Conservation (phyloP, 768 basidiomycete genomes). For the Sporobolomyces pararoseus region DNA sequence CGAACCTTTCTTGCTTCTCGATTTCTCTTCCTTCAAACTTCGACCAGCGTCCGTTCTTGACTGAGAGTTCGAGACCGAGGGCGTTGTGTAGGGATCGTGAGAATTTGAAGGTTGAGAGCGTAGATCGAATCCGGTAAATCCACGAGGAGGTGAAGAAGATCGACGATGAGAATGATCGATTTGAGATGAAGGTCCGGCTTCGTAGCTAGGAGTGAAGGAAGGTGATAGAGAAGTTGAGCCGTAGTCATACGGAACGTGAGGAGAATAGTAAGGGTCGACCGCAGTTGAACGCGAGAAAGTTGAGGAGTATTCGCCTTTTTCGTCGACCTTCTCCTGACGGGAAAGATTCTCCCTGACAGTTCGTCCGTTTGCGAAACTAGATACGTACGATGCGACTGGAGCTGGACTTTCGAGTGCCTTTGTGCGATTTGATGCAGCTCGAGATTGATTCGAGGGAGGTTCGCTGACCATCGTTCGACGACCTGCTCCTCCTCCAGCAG, state of each 20-base stretch:
- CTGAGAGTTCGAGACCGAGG: neutral
- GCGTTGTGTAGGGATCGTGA: neutral
- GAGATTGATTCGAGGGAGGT: neutral
- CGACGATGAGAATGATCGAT: no score
- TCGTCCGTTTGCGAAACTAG: no score
- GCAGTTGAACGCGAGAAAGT: constrained; percentile 5
- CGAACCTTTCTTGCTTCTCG: neutral
- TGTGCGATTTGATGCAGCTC: neutral
- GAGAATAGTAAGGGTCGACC: neutral
- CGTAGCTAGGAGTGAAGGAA: no score
- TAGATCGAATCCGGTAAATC: constrained; percentile 12
- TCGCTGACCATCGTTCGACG: constrained; percentile 19
- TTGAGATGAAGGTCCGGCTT: no score
- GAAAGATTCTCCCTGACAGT: no score
- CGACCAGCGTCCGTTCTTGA: neutral
- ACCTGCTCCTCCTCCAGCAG: neutral
- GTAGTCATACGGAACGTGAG: neutral
- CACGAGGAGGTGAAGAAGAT: neutral
- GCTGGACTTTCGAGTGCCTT: neutral
- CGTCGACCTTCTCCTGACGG: no score
- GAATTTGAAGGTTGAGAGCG: neutral
- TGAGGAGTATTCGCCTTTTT: no score
- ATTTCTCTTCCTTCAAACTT: neutral
- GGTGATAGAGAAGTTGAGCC: no score
- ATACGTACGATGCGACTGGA: neutral